phyloP scores from a whole-genome alignment of 1,284 basidiomycete genomes.

The Microbotryomycetes sp. region DNA sequence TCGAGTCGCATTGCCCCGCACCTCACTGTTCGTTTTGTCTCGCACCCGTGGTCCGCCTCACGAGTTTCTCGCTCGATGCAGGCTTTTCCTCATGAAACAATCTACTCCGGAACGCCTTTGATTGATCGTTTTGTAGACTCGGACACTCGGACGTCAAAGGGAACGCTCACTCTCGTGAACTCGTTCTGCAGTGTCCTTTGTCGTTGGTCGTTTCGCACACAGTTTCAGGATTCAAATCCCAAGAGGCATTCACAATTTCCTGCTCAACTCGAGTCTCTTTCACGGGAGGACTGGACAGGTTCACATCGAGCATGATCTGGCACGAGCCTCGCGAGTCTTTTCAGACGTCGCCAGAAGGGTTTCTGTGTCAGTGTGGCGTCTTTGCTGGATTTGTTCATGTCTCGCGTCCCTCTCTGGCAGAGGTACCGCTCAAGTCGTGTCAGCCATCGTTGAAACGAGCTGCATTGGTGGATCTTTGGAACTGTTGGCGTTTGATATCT shows the following conservation, averaged over 20 bases:
- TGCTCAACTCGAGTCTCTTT: background rate
- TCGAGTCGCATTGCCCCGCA: background rate
- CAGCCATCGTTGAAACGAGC: background rate
- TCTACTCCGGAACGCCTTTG: background rate
- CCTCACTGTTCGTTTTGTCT: background rate
- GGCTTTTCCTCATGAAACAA: background rate
- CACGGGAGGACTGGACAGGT: too few relatives aligned
- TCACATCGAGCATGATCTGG: too few relatives aligned
- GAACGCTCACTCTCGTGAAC: too few relatives aligned
- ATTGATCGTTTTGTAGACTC: too few relatives aligned
- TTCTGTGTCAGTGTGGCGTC: too few relatives aligned
- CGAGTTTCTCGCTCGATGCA: background rate
- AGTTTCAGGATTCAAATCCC: background rate
- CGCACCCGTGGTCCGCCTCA: background rate
- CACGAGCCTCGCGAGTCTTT: too few relatives aligned
- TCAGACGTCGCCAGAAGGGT: too few relatives aligned
- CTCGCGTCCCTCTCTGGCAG: background rate
- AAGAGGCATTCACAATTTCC: background rate
- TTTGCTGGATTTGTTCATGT: background rate
- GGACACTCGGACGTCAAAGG: too few relatives aligned
- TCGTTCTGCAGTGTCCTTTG: background rate
- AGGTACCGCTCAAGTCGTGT: background rate
- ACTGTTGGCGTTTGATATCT: too few relatives aligned
- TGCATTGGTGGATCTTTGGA: too few relatives aligned
- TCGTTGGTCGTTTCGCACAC: background rate